These are phyloP conservation scores for Fraxinus greggii DNA, from an alignment of 305 asterid genomes.

Conservation along the genomic window DNA sequence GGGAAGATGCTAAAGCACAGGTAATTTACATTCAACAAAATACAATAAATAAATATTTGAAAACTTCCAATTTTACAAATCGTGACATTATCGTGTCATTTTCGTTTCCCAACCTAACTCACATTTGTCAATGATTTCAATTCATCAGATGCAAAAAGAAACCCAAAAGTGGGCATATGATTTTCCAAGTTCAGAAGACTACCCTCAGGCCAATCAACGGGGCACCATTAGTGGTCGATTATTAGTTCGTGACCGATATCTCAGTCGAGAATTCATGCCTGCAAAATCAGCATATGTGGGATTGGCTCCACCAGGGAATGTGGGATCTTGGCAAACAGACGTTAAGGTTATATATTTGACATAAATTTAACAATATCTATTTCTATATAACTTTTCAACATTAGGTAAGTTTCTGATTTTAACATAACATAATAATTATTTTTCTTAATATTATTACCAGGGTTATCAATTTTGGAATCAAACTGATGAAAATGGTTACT, in stretches of 20 bases:
- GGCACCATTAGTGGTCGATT: slow-evolving; percentile 47
- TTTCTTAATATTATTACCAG: slow-evolving; percentile 28
- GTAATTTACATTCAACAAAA: slow-evolving; percentile 21
- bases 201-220: slow-evolving; percentile 36
- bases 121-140: neutral
- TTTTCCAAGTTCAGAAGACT: slow-evolving; percentile 49
- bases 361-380: neutral
- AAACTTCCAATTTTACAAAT: neutral
- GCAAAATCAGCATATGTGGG: slow-evolving; percentile 56
- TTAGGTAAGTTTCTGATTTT: neutral
- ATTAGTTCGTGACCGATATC: slow-evolving; percentile 43
- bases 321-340: slow-evolving; percentile 67
- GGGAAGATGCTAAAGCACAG: slow-evolving; percentile 65
- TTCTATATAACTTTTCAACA: neutral
- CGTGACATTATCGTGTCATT: neutral
- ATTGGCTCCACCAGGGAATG: slow-evolving; percentile 52
- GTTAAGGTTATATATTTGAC: slow-evolving; percentile 35
- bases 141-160: slow-evolving; percentile 43
- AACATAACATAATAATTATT: neutral
- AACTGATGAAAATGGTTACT: slow-evolving; percentile 44
- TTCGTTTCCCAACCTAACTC: neutral
- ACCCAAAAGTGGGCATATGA: slow-evolving; percentile 58
- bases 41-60: neutral
- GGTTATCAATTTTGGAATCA: slow-evolving; percentile 79
- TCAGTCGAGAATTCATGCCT: slow-evolving; percentile 16